Evolutionary conservation across 371 early-diverging fungal species (phyloP), one percentile per base, ranked within the genome.

Genomic region (Circinella minor): DNA sequence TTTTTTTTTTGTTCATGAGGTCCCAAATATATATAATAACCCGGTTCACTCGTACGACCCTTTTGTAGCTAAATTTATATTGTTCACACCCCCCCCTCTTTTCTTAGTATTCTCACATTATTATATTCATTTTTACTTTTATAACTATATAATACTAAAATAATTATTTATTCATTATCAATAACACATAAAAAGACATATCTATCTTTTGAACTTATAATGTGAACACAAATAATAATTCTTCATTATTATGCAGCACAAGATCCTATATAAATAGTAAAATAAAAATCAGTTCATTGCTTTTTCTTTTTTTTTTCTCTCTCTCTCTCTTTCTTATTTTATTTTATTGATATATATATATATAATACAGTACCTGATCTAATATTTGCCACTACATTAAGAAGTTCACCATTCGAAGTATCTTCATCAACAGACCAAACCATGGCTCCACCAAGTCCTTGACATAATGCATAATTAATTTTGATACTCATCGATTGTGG

Each of bases 391-490:
- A 62, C 73, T 27, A 70, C 78, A 13, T 71, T 74, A 20, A 80
- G 62, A 20, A 80, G 63, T 43, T 80, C 81, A 4, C 69, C 61
- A 38, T 61, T 59, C 3, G 68, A 36, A 15, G 76, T 71, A 39
- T 80, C 81, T 47, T 68, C 67, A 38, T 81, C 79, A 61, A 86
- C 72, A 34, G 76, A 78, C 88, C 89, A 88, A 0, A 82, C 72
- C 87, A 88, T 86, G 36, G 87, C 73, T 39, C 89, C 89, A 47
- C 77, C 80, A 2, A 90, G 65, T 1, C 71, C 72, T 67, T 79
- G 79, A 1, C 70, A 66, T 37, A 61, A 43, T 3, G 80, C 86
- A 68, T 78, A 76, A 14, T 78, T 71, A 20, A 86, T 86, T 70
- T 90, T 90, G 39, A 75, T 70, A 5, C 61, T 75, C 11, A 88